Percentiles rank a stretch among this genome's conserved stretches.
These are phyloP conservation scores for Fusarium ramigenum DNA, from an alignment of 2,329 filamentous ascomycete genomes.

Conservation along the genomic window DNA sequence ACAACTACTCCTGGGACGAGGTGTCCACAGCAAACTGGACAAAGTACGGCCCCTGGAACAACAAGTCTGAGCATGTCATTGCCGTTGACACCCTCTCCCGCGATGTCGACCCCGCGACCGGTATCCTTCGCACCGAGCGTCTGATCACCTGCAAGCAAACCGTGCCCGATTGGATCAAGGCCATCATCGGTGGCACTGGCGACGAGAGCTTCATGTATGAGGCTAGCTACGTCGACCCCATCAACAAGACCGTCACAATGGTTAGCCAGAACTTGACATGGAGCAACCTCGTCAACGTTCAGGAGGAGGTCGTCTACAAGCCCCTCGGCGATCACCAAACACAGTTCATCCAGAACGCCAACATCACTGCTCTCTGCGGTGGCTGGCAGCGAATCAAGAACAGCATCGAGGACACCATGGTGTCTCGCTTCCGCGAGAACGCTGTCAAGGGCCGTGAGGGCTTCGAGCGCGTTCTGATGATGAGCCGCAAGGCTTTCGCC, in stretches of 20 bases:
- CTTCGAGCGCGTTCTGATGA: slow-evolving; percentile 93
- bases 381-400: slow-evolving; percentile 98
- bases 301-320: slow-evolving; percentile 90
- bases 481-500: slow-evolving; percentile 90
- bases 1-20: slow-evolving; percentile 98
- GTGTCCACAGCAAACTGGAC: slow-evolving; percentile 98
- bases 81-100: slow-evolving; percentile 93
- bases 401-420: slow-evolving; percentile 90
- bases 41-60: slow-evolving; percentile 99
- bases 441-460: slow-evolving; percentile 90
- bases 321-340: slow-evolving; percentile 71
- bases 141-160: slow-evolving; percentile 70
- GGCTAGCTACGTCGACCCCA: slow-evolving; percentile 91
- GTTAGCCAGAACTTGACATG: slow-evolving; percentile 94
- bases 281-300: slow-evolving; percentile 88
- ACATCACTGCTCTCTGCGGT: slow-evolving; percentile 92
- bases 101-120: slow-evolving; percentile 62
- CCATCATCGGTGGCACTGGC: slow-evolving; percentile 76
- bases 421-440: slow-evolving; percentile 91
- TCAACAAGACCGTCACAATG: slow-evolving; percentile 89
- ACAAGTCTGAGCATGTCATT: slow-evolving; percentile 95
- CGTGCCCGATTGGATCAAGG: slow-evolving; percentile 82
- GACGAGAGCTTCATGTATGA: slow-evolving; percentile 93
- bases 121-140: slow-evolving; percentile 69
- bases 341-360: slow-evolving; percentile 86